phyloP scores from a whole-genome alignment of 2,329 filamentous ascomycete genomes.

The Neonectria sp. region DNA sequence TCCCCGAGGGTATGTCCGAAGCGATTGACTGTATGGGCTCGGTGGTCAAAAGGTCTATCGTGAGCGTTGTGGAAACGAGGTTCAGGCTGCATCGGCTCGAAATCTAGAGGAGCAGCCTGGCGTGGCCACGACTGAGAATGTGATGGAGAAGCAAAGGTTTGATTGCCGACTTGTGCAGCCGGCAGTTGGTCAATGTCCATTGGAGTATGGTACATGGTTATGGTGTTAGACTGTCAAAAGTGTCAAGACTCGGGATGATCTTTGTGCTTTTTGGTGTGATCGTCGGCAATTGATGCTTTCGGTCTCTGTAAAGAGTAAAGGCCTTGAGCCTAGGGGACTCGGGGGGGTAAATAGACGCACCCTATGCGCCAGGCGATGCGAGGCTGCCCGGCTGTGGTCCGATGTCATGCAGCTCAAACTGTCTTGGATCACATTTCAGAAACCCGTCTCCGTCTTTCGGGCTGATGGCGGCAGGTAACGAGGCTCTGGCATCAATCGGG shows the following conservation, averaged over 20 bases:
- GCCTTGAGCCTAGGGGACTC: conserved; percentile 11
- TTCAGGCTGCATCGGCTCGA: conserved; percentile 23
- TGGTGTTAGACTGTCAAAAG: conserved; percentile 4
- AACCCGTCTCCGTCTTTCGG: conserved; percentile 14
- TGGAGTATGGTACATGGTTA: conserved; percentile 24
- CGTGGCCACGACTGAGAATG: conserved; percentile 16
- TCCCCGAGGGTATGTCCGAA: conserved; percentile 9
- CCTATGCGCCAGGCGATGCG: conserved; percentile 7
- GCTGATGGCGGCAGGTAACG: conserved; percentile 10
- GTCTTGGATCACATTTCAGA: conserved; percentile 1
- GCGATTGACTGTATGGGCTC: background rate
- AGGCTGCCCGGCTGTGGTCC: conserved; percentile 24
- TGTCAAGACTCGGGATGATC: background rate
- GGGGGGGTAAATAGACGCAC: conserved; percentile 27
- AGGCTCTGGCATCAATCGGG: conserved; percentile 28
- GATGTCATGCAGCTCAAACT: conserved; percentile 19
- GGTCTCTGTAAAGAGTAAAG: conserved; percentile 1
- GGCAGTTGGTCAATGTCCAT: conserved; percentile 20
- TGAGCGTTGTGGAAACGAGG: conserved; percentile 14
- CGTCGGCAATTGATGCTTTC: conserved; percentile 9
- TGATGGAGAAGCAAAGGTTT: conserved; percentile 9
- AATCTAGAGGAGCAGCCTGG: conserved; percentile 9
- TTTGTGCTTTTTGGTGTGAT: conserved; percentile 8
- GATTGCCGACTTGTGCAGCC: conserved; percentile 8
- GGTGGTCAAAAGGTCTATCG: conserved; percentile 8